Base-by-base conservation (phyloP, 345 rosid species). In the Gossypium anomalum region DNA sequence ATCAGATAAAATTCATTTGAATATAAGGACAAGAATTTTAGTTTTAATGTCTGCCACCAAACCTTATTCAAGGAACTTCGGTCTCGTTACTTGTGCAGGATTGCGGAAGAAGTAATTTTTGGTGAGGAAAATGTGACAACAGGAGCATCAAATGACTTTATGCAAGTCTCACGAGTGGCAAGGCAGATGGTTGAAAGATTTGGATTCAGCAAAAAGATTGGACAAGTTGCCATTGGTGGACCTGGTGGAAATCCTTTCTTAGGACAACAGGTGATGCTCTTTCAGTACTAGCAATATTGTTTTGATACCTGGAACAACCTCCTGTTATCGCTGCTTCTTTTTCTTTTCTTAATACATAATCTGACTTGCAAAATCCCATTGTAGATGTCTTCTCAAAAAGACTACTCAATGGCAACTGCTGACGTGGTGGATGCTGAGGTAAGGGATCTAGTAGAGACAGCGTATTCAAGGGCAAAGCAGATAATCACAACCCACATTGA, bases 161-260 rank as follows among this genome's bases (percentile, higher is more conserved):
- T 93, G 98, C 96, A 93, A 89, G 99, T 95, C 48, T 95, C 98
- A 19, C 85, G 98, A 41, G 99, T 95, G 68, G 99, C 99, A n/a
- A 88, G 99, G 76, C 99, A 95, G 82, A 95, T 95, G 99, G 92
- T 95, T 10, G 98, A 95, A 87, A 90, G 99, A 77, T 93, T 91
- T 57, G 98, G 98, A 6, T 91, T 95, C 87, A 92, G 98, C 88
- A 95, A 91, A 81, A 95, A 91, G 87, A 95, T 95, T 51, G 99
- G 99, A 47, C 98, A 91, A 80, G 83, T 95, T 67, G 99, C 98
- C 13, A 89, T 95, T 56, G 98, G 98, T 10, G 96, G 96, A 71
- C 82, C 90, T 45, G 99, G 99, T 70, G 99, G 99, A 80, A 91
- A 95, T 66, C 99, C 99, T 53, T 95, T 95, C 86, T 78, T 95